Base-by-base conservation (phyloP, 306 rosid genomes). In the Carpinus viminea region DNA sequence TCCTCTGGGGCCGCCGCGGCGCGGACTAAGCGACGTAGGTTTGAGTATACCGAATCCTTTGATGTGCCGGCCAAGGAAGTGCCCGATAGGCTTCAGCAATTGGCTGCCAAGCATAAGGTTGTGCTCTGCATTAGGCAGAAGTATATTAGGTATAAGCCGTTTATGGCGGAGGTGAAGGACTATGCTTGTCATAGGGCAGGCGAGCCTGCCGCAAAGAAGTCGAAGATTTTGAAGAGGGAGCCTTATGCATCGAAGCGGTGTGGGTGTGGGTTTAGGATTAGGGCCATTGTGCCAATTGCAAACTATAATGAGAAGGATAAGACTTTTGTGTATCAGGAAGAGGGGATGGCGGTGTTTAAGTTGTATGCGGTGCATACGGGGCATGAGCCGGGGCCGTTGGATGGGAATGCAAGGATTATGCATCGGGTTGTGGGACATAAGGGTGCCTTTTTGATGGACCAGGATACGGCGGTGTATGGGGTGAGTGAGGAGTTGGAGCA, bases 101-200 rank as follows among this genome's bases (percentile, higher is more conserved):
- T 96, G 80, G 99, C 98, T 16, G 89, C 91, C 0, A 90, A 96
- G 86, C 98, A 96, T 77, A 96, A 96, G 89, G 99, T 96, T 28
- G 98, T 93, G 43, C 93, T 96, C 45, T 96, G 99, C 48, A 96
- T 96, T 11, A 83, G 99, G 84, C 99, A 96, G 92, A 96, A 96
- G 90, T 96, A 96, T 54, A 96, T 96, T 80, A 83, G 99, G 88
- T 96, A 96, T 83, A 96, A 96, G 81, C 99, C 99, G 50, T 96
- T 96, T 75, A 93, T 96, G 99, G 99, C 98, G 2, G 99, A 96
- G 92, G 99, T 96, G 47, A 96, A 96, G 92, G 99, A 96, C 61
- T 96, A 96, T 73, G 99, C 99, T 53, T 96, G 99, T 70, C 99
- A 96, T 52, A 82, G 99, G 78, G 99, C 99, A 0, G 99, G 99